Evolutionary conservation across 78 protist genomes (phyloP).

Genomic region (slime mould (Dictyostelium discoideum)): DNA sequence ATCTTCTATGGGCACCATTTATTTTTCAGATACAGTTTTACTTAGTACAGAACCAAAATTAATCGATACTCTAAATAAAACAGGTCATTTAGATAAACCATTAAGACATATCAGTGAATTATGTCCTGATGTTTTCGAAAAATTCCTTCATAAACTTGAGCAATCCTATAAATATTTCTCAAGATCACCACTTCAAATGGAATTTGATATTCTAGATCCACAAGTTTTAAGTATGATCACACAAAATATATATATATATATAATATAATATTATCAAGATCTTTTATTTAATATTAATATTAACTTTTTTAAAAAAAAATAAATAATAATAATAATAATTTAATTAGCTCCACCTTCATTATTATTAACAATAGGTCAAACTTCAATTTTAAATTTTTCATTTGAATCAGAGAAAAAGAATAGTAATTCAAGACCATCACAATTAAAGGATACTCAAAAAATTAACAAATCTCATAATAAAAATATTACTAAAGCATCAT

Average conservation of each 20-base stretch:
- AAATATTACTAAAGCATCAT: not conserved
- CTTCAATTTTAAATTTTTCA: slow-evolving; percentile 39
- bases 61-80: slow-evolving; percentile 38
- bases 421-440: not conserved
- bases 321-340: no score
- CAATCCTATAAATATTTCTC: slow-evolving; percentile 49
- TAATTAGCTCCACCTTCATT: not conserved
- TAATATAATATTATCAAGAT: no score
- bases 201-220: slow-evolving; percentile 65
- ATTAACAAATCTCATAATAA: not conserved
- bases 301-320: no score
- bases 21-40: not conserved
- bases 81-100: slow-evolving; percentile 54
- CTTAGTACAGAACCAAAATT: slow-evolving; percentile 27
- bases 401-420: slow-evolving; percentile 7
- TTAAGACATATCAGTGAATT: slow-evolving; percentile 32
- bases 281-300: no score
- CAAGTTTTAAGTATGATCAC: slow-evolving; percentile 17
- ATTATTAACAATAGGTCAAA: slow-evolving; percentile 68
- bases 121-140: slow-evolving; percentile 27
- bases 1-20: slow-evolving; percentile 24
- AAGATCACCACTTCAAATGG: slow-evolving; percentile 54
- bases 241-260: no score
- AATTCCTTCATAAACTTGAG: slow-evolving; percentile 44
- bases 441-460: slow-evolving; percentile 1